Conservation (phyloP, 1,284 basidiomycete species). For the Moesziomyces antarcticus region DNA sequence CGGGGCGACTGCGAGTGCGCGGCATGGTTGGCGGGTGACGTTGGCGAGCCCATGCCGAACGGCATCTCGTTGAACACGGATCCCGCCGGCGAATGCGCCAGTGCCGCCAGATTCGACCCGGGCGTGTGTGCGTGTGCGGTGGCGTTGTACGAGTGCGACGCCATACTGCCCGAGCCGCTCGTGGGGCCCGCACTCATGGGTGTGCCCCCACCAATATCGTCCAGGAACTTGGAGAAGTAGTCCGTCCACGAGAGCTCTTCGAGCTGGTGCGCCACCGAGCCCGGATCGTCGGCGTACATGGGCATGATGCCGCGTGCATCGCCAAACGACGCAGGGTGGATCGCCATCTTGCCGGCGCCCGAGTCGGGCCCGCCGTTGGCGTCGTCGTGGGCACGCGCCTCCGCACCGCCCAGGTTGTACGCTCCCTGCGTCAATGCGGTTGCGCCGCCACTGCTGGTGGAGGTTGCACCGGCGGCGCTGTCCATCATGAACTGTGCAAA, state of each 20-base stretch:
- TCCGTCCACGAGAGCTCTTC: slow-evolving; percentile 53
- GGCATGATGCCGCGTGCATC: slow-evolving; percentile 48
- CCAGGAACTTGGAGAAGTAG: slow-evolving; percentile 47
- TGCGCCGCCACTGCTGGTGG: slow-evolving; percentile 1
- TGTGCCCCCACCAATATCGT: slow-evolving; percentile 33
- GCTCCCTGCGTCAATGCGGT: not conserved
- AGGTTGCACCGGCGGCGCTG: not conserved
- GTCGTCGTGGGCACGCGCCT: slow-evolving; percentile 13
- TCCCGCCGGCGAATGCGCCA: slow-evolving; percentile 2
- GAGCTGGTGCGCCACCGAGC: slow-evolving; percentile 36
- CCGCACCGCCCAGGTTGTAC: not conserved
- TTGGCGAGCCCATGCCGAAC: slow-evolving; percentile 31
- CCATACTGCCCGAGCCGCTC: slow-evolving; percentile 8
- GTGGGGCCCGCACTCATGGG: slow-evolving; percentile 5
- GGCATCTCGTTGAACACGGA: slow-evolving; percentile 24
- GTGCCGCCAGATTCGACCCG: slow-evolving; percentile 5
- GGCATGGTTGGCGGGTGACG: not conserved
- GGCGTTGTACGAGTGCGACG: not conserved
- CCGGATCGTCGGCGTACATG: slow-evolving; percentile 34
- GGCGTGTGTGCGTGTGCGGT: slow-evolving; percentile 7
- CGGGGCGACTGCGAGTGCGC: slow-evolving; percentile 20
- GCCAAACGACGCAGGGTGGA: slow-evolving; percentile 42
- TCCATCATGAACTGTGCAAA: slow-evolving; percentile 41
- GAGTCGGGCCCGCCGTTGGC: not conserved
- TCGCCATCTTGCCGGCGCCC: slow-evolving; percentile 7